phyloP scores from a whole-genome alignment of 2,329 filamentous ascomycete genomes.

The Aspergillus unguis region DNA sequence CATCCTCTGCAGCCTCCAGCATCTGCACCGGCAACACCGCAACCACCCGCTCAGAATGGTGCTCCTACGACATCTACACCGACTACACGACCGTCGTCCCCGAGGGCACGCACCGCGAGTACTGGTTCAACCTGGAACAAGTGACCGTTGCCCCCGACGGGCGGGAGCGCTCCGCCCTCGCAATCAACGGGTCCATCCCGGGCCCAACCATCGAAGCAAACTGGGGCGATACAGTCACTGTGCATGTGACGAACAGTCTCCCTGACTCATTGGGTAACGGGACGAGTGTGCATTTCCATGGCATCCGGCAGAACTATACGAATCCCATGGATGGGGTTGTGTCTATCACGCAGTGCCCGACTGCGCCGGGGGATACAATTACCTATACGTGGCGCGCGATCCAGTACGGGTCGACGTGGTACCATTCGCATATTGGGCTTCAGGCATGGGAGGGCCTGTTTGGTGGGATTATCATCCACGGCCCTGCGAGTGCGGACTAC shows the following conservation, averaged over 20 bases:
- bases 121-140: conserved; percentile 17
- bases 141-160: conserved; percentile 20
- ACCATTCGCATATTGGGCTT: conserved; percentile 36
- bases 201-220: conserved; percentile 64
- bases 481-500: conserved; percentile 38
- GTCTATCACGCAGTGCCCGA: conserved; percentile 39
- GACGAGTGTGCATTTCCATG: conserved; percentile 33
- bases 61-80: conserved; percentile 31
- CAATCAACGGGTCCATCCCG: conserved; percentile 65
- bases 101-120: conserved; percentile 14
- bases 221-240: conserved; percentile 57
- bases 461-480: conserved; percentile 54
- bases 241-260: conserved; percentile 55
- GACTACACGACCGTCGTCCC: conserved; percentile 30
- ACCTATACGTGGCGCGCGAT: conserved; percentile 38
- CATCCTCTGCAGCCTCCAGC: background rate
- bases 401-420: conserved; percentile 37
- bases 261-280: conserved; percentile 25
- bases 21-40: background rate
- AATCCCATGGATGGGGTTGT: conserved; percentile 32
- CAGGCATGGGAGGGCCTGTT: conserved; percentile 53
- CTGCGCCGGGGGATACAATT: conserved; percentile 31
- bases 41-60: conserved; percentile 26
- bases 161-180: conserved; percentile 40
- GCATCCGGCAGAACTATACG: conserved; percentile 31